A percentile compares a stretch with the other conserved stretches of the same genome.
Conservation (phyloP, 2,329 filamentous ascomycete genomes). For the Diaporthe amygdali region DNA sequence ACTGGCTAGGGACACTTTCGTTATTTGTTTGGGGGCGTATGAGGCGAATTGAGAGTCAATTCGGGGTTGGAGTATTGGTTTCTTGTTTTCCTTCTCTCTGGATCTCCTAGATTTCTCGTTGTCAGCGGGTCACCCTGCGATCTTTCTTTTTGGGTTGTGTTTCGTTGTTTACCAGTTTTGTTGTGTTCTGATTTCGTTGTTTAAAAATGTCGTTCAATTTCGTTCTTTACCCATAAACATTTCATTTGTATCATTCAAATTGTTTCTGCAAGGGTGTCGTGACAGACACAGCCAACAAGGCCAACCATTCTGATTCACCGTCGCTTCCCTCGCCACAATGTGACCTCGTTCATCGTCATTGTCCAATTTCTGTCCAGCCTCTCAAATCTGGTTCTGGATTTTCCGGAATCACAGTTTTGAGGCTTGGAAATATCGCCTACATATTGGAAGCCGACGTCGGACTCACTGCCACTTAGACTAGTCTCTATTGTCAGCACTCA, state of each 20-base stretch:
- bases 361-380: neutral
- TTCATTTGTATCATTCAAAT: neutral
- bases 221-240: neutral
- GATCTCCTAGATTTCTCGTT: neutral
- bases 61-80: neutral
- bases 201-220: neutral
- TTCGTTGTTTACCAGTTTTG: neutral
- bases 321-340: no score
- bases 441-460: neutral
- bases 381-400: neutral
- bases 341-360: neutral
- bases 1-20: neutral
- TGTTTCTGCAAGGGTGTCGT: neutral
- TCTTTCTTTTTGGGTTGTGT: neutral
- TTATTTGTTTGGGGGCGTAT: neutral
- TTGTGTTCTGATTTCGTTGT: neutral
- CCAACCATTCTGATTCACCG: no score
- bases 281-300: no score
- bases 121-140: slow-evolving; percentile 5
- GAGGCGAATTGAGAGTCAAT: neutral
- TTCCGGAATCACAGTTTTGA: neutral
- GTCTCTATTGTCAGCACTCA: neutral
- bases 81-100: neutral
- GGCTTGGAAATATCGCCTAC: neutral
- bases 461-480: neutral